Conservation (phyloP, 1,139 yeast species). For the Komagataea norvegica region DNA sequence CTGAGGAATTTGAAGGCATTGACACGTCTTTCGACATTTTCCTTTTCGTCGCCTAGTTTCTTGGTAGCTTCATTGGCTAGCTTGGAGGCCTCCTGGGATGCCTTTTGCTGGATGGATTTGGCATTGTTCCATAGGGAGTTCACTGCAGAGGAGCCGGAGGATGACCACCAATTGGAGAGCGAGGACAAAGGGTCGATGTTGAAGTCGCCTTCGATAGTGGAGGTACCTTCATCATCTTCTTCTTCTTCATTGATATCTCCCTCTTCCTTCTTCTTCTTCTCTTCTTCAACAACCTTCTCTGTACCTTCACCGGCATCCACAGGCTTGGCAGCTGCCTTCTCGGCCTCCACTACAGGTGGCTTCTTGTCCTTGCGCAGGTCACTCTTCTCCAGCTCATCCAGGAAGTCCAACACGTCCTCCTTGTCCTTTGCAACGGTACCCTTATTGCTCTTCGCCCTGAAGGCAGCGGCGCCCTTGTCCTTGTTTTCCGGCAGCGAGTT, state of each 20-base stretch:
- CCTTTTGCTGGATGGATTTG: conserved; percentile 30
- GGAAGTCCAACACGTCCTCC: conserved; percentile 78
- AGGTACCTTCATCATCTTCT: conserved; percentile 17
- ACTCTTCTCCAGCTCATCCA: conserved; percentile 68
- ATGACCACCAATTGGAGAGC: conserved; percentile 77
- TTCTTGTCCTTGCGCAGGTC: conserved; percentile 24
- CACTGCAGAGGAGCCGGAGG: conserved; percentile 71
- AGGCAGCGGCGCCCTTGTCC: conserved; percentile 28
- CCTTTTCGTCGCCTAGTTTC: conserved; percentile 27
- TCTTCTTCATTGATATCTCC: conserved; percentile 13
- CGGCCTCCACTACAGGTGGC: no score
- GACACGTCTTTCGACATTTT: conserved; percentile 14
- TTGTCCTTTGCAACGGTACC: conserved; percentile 35
- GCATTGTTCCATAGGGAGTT: conserved; percentile 59
- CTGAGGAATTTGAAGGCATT: conserved; percentile 34
- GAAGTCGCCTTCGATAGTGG: conserved; percentile 15
- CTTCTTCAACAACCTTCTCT: conserved; percentile 9
- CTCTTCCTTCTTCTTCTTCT: conserved; percentile 4
- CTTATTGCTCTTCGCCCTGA: conserved; percentile 24
- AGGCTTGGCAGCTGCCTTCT: conserved; percentile 4
- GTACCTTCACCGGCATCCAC: no score
- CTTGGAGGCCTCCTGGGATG: conserved; percentile 37
- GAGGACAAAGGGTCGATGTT: conserved; percentile 66
- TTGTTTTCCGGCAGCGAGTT: conserved; percentile 76
- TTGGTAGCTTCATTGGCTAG: conserved; percentile 33